Base-by-base conservation (phyloP, 2,329 filamentous ascomycete species). In the Colletotrichum nymphaeae region DNA sequence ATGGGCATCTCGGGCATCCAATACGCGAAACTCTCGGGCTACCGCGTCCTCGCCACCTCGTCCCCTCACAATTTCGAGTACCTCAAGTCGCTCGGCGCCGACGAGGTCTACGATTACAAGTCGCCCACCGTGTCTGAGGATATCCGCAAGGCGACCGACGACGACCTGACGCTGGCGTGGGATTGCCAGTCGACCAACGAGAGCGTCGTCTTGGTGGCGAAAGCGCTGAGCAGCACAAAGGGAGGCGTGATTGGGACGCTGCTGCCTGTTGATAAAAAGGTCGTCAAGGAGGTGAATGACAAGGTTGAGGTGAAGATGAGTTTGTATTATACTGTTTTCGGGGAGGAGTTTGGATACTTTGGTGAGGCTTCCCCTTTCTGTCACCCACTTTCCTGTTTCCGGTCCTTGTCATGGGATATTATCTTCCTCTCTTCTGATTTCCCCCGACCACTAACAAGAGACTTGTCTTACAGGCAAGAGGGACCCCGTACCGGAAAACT, bases 1-100 rank as follows among this genome's bases (percentile, higher is more conserved):
- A 88, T 88, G n/a, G 85, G 85, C 82, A 87, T 88, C 76, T 87
- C 87, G 76, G 81, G 79, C 7, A 81, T 84, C 69, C 81, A 84
- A 69, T 82, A 76, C 75, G 81, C 81, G 37, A 82, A 81, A 75
- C 74, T 78, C n/a, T 84, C 83, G 3, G 83, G 82, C 4, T 76
- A 79, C 4, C 75, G 66, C 5, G 78, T 83, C 22, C 69, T 80
- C 59, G 69, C 81, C 32, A 82, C 80, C 9, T 63, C 78, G 11
- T 81, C 80, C 65, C 80, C 82, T 19, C 75, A 71, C 68, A 82
- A 85, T 76, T 81, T 81, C 69, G 82, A 80, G 24, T 80, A 81
- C 30, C 75, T 84, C 26, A 78, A 78, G 59, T 75, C 76, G 5
- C 68, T 81, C 12, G 80, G 81, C 66, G 81, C 78, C 1, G 77